Evolutionary conservation across 2,329 filamentous ascomycete genomes (phyloP).

Genomic region (Phaeosphaeria sp.): DNA sequence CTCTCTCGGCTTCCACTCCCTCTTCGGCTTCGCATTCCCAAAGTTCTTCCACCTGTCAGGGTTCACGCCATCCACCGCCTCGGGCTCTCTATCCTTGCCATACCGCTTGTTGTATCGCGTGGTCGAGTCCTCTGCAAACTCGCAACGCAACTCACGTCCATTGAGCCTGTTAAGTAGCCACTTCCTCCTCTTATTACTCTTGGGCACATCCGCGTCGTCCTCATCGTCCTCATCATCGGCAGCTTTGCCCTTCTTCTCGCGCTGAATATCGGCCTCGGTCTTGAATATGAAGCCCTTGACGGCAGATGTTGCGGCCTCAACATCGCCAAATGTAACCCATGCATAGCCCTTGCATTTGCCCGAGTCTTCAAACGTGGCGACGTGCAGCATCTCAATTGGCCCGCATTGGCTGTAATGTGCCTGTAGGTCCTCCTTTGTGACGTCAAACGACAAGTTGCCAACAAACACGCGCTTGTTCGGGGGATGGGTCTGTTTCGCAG

Average conservation of each 20-base stretch:
- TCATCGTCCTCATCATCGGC: slow-evolving; percentile 53
- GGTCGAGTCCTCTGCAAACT: slow-evolving; percentile 91
- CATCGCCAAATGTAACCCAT: slow-evolving; percentile 88
- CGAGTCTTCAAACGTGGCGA: slow-evolving; percentile 94
- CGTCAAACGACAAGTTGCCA: slow-evolving; percentile 62
- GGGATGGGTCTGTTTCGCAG: slow-evolving; percentile 56
- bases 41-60: slow-evolving; percentile 38
- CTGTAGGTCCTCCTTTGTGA: slow-evolving; percentile 76
- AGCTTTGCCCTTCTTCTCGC: slow-evolving; percentile 53
- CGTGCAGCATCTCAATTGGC: slow-evolving; percentile 78
- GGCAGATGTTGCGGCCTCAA: slow-evolving; percentile 75
- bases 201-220: slow-evolving; percentile 33
- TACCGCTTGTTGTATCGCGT: slow-evolving; percentile 93
- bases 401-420: slow-evolving; percentile 88
- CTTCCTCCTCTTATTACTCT: slow-evolving; percentile 58
- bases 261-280: slow-evolving; percentile 58
- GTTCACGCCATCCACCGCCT: slow-evolving; percentile 42
- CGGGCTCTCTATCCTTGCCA: slow-evolving; percentile 68
- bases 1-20: slow-evolving; percentile 30
- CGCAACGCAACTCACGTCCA: slow-evolving; percentile 82
- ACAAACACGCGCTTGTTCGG: slow-evolving; percentile 86
- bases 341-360: slow-evolving; percentile 98
- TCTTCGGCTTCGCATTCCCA: slow-evolving; percentile 31
- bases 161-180: slow-evolving; percentile 88
- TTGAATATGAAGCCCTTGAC: slow-evolving; percentile 83